Evolutionary conservation across 2,329 filamentous ascomycete species (phyloP), one percentile per base, ranked within the genome.

Genomic region (Ascochyta koolunga): DNA sequence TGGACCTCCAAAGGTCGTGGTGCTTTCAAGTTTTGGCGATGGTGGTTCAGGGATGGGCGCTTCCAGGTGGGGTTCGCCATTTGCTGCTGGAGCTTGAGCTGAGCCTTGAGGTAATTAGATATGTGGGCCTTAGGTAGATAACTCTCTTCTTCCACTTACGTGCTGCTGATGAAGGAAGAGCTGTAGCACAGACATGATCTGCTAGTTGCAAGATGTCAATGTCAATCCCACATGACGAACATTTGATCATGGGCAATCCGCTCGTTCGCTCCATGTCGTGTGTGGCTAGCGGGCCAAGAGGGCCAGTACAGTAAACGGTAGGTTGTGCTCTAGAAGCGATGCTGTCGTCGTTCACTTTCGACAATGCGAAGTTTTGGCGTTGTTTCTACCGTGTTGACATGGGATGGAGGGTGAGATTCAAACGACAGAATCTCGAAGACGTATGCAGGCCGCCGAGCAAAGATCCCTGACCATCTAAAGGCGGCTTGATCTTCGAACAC

Each of bases 171-270:
- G 77, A 44, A 50, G 70, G 62, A 58, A 73, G 62, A 58, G 74
- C 56, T 54, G 74, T 77, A 39, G 74, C 74, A 74, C 92, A 96
- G 57, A 90, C 73, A 78, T 96, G 92, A 58, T 96, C 91, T 58
- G 90, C 91, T 88, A 96, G 89, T 73, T 87, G 80, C 35, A 89
- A 88, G 64, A 96, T 95, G 70, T 93, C 88, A 55, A 96, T 90
- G 67, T 93, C 85, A 48, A 68, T 65, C 38, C 67, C 68, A 60
- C 74, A 75, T 41, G 66, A 71, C 21, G 72, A 75, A 60, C 74
- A 76, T 62, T 77, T 76, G 57, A 76, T 75, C 33, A 62, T 69
- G 7, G 72, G 72, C 47, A 76, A 58, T 39, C 70, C 60, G 63
- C 72, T 72, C 61, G 67, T 61, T 51, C 68, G 59, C 32, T 67